These are phyloP conservation scores for Sordariomycetes sp. DNA, from an alignment of 2,329 filamentous ascomycete genomes.

Conservation along the genomic window DNA sequence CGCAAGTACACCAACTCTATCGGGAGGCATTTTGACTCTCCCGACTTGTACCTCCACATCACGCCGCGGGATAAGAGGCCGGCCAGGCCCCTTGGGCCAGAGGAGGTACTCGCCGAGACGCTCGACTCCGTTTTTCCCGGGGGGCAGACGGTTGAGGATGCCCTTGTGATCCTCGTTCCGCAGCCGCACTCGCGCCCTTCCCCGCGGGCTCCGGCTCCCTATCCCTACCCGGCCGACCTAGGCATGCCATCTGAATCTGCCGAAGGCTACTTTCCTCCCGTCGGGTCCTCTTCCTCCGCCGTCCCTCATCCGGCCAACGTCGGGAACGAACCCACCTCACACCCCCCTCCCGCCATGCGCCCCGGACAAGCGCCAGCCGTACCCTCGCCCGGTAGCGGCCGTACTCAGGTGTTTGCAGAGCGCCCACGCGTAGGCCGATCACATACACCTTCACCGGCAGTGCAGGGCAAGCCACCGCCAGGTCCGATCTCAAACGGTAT, in stretches of 20 bases:
- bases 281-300: constrained; percentile 20
- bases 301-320: constrained; percentile 25
- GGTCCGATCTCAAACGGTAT: neutral
- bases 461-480: neutral
- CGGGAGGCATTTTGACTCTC: constrained; percentile 78
- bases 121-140: constrained; percentile 77
- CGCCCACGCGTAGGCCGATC: neutral
- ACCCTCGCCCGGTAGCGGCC: constrained; percentile 65
- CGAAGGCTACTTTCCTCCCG: constrained; percentile 74
- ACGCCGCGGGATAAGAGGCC: constrained; percentile 49
- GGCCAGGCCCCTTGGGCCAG: constrained; percentile 63
- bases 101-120: constrained; percentile 70
- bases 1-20: constrained; percentile 91
- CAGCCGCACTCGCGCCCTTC: constrained; percentile 72
- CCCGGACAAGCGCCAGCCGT: constrained; percentile 72
- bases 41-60: constrained; percentile 76
- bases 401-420: neutral
- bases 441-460: neutral
- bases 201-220: constrained; percentile 44
- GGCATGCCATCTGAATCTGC: constrained; percentile 56
- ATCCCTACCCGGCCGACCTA: constrained; percentile 39
- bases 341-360: constrained; percentile 47
- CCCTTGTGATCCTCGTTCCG: constrained; percentile 81
- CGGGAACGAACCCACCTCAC: neutral
- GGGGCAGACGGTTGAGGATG: constrained; percentile 81